Percentiles rank a stretch among this genome's conserved stretches.
Conservation (phyloP, 2,329 filamentous ascomycete species). For the Claviceps maximensis region DNA sequence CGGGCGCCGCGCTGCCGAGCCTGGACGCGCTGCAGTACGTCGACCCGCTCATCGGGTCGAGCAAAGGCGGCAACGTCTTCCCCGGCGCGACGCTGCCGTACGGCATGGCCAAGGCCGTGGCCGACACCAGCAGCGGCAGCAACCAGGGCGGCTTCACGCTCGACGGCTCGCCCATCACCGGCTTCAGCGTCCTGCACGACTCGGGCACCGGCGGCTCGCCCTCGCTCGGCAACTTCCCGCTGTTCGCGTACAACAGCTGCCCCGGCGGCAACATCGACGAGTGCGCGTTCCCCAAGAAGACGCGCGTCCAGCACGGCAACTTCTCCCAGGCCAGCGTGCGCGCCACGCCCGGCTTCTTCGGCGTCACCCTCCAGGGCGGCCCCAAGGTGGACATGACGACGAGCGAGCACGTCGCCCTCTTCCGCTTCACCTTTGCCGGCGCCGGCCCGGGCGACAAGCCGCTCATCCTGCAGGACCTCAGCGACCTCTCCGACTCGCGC, state of each 20-base stretch:
- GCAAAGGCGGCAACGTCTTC: constrained; percentile 27
- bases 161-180: constrained; percentile 34
- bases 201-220: constrained; percentile 44
- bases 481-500: constrained; percentile 48
- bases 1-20: too few species aligned
- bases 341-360: constrained; percentile 53
- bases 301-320: constrained; percentile 23
- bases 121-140: constrained; percentile 30
- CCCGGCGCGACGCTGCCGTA: constrained; percentile 30
- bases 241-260: constrained; percentile 55
- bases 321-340: constrained; percentile 38
- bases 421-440: constrained; percentile 48
- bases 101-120: constrained; percentile 43
- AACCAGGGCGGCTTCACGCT: constrained; percentile 46
- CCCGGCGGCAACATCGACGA: constrained; percentile 45
- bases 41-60: constrained; percentile 24
- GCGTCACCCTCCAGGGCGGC: constrained; percentile 42
- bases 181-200: constrained; percentile 46
- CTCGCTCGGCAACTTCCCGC: constrained; percentile 59
- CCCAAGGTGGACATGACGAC: constrained; percentile 55
- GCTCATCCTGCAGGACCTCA: constrained; percentile 51
- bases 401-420: constrained; percentile 51
- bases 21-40: constrained; percentile 17
- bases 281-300: constrained; percentile 44
- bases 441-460: constrained; percentile 29